Base-by-base conservation (phyloP, 2,329 filamentous ascomycete genomes). In the Zymoseptoria crescenta region DNA sequence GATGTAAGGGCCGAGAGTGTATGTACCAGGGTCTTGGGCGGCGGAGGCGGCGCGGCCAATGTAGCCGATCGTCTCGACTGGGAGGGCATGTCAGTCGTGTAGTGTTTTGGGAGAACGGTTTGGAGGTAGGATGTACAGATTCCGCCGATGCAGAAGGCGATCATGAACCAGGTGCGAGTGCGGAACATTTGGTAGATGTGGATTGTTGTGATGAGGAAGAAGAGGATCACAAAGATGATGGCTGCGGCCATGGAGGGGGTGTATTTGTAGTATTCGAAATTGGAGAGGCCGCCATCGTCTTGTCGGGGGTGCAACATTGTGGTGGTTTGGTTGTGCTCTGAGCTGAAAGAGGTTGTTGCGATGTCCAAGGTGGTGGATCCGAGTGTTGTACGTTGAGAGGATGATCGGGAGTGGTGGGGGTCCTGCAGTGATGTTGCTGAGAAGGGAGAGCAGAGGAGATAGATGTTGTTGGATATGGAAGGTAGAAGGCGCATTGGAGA, bases 11-110 rank as follows among this genome's bases (percentile, higher is more conserved):
- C 66, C 66, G 56, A 77, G 72, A 1, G 76, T 76, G 58, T 74
- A 64, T 13, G 62, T 71, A 1, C 75, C 76, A n/a, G 73, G 71
- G 53, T 80, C 69, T 0, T 63, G 56, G 0, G 73, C 54, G 0
- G 73, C 70, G 0, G 77, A 78, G 21, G 80, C 64, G 4, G 77
- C 70, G 56, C 82, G 78, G 10, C 77, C 79, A 48, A 80, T 67
- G 64, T 83, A 83, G 16, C 81, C 82, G 20, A 83, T 71, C 0
- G 72, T 68, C 64, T 83, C 79, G 67, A 82, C 79, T 81, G 21
- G 29, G 28, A 27, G n/a, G 8, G 4, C 49, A 35, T 24, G 13
- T 52, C 20, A 20, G 54, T 19, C 13, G 13, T 41, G 13, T 8
- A 24, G 8, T 24, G 20, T 6, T 24, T 10, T 20, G 9, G 80